These are phyloP conservation scores for Oryza glumipatula DNA, from an alignment of 176 grass and related monocot genomes.

Conservation along the genomic window DNA sequence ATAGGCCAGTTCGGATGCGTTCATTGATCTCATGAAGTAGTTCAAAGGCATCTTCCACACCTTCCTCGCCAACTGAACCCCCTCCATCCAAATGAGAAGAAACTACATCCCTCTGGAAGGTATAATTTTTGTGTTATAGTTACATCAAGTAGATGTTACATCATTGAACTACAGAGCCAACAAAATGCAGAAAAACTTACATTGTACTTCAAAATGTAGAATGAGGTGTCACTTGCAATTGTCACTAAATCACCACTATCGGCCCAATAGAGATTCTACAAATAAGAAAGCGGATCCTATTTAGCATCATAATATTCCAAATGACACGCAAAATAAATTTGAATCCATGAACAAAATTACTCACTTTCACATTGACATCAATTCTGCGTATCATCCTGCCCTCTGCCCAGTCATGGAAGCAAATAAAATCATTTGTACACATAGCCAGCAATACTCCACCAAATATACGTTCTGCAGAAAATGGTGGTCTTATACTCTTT, in stretches of 20 bases:
- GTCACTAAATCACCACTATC: constrained; percentile 85
- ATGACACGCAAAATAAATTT: constrained; percentile 21
- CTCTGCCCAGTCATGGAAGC: constrained; percentile 91
- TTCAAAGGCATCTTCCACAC: constrained; percentile 78
- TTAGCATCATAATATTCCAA: constrained; percentile 26
- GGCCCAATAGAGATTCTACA: constrained; percentile 90
- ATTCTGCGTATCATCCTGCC: constrained; percentile 83
- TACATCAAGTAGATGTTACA: no score
- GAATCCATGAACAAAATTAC: constrained; percentile 6
- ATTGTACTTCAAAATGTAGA: constrained; percentile 93
- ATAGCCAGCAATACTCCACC: constrained; percentile 78
- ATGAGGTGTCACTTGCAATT: constrained; percentile 78
- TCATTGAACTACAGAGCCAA: no score
- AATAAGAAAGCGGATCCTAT: neutral
- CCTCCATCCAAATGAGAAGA: constrained; percentile 63
- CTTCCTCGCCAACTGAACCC: constrained; percentile 59
- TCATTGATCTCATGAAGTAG: constrained; percentile 75
- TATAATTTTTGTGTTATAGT: no score
- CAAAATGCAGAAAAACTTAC: constrained; percentile 40
- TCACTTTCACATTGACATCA: constrained; percentile 82
- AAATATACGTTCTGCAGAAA: constrained; percentile 68
- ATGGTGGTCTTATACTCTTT: constrained; percentile 73
- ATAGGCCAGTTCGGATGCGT: constrained; percentile 72
- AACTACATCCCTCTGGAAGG: constrained; percentile 64
- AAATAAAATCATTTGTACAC: constrained; percentile 95